These are phyloP conservation scores for Mycena chlorophos DNA, from an alignment of 768 basidiomycete genomes.

Conservation along the genomic window DNA sequence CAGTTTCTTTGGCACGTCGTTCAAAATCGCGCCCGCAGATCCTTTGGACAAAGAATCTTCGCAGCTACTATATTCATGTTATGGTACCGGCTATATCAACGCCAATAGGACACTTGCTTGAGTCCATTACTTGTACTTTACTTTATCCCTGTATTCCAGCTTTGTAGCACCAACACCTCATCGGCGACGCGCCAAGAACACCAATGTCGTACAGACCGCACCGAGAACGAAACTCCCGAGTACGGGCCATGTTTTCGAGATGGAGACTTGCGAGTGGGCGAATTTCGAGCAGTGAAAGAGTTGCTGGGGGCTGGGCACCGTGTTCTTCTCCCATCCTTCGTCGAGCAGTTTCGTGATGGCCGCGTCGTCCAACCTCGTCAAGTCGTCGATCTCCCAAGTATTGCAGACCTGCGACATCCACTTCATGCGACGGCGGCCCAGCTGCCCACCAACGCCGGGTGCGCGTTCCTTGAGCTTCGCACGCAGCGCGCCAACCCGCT, in stretches of 20 bases:
- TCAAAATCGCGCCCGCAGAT: constrained; percentile 79
- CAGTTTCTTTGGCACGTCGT: constrained; percentile 84
- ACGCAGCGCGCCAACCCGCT: constrained; percentile 76
- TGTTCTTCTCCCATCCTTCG: constrained; percentile 80
- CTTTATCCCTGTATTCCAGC: not conserved
- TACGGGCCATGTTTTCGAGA: constrained; percentile 25
- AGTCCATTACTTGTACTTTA: constrained; percentile 16
- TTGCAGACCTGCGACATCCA: constrained; percentile 92
- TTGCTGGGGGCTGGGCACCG: constrained; percentile 46
- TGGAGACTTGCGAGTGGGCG: not conserved
- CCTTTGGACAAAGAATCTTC: constrained; percentile 48
- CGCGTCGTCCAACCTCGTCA: constrained; percentile 66
- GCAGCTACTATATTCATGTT: constrained; percentile 83
- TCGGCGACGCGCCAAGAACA: constrained; percentile 32
- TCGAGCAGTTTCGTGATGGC: constrained; percentile 69
- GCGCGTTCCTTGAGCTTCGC: constrained; percentile 72
- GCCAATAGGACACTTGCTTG: constrained; percentile 76
- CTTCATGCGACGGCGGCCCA: constrained; percentile 81
- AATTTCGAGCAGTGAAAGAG: constrained; percentile 28
- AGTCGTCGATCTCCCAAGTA: constrained; percentile 80
- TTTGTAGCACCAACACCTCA: constrained; percentile 21
- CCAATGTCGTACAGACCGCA: constrained; percentile 36
- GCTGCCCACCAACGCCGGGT: constrained; percentile 76
- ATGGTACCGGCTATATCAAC: constrained; percentile 91
- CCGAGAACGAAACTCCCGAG: constrained; percentile 46